Conservation (phyloP, 768 basidiomycete species). For the Suillus tomentosus region DNA sequence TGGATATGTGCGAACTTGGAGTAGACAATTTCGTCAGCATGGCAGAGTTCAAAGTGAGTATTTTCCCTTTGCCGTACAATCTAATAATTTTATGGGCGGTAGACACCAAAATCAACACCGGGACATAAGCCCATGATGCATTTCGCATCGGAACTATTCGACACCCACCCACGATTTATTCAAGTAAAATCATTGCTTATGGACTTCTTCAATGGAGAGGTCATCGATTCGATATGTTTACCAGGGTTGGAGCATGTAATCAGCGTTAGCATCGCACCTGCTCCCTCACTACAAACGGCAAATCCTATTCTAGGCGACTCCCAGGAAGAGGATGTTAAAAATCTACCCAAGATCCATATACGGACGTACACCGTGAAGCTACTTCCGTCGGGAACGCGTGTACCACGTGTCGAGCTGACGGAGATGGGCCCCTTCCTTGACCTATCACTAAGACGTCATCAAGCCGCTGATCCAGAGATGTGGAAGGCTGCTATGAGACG, state of each 20-base stretch:
- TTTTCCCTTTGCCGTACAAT: neutral
- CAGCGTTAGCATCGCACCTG: conserved; percentile 73
- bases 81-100: neutral
- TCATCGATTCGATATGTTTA: conserved; percentile 80
- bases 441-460: conserved; percentile 72
- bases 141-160: conserved; percentile 94
- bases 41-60: conserved; percentile 77
- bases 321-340: conserved; percentile 40
- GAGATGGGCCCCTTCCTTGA: conserved; percentile 94
- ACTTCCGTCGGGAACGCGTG: conserved; percentile 73
- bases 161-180: conserved; percentile 87
- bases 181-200: conserved; percentile 92
- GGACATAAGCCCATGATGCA: conserved; percentile 93
- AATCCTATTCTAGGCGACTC: conserved; percentile 17
- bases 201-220: conserved; percentile 88
- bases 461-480: conserved; percentile 75
- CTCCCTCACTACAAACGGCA: conserved; percentile 54
- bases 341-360: conserved; percentile 84
- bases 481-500: conserved; percentile 79
- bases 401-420: conserved; percentile 78
- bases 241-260: conserved; percentile 87
- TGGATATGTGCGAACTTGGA: conserved; percentile 96
- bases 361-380: conserved; percentile 81
- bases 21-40: conserved; percentile 81
- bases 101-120: conserved; percentile 88